These are phyloP conservation scores for Cyclotella sp. DNA, from an alignment of 108 stramenopile genomes.

Conservation along the genomic window DNA sequence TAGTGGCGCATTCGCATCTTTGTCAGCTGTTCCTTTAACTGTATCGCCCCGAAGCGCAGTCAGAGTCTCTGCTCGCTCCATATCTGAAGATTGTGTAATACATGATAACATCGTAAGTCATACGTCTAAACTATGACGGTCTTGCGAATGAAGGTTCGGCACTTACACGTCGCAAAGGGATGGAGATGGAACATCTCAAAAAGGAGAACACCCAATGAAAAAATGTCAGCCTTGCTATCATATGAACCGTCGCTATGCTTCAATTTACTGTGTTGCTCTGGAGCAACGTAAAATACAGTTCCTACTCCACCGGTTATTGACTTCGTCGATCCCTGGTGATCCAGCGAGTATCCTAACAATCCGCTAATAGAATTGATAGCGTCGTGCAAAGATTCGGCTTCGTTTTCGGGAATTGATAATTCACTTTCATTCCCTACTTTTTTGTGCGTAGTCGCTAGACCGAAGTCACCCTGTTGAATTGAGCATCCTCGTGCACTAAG, in stretches of 20 bases:
- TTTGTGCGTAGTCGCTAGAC: slow-evolving; percentile 59
- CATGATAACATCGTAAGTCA: slow-evolving; percentile 5
- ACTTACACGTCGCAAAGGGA: slow-evolving; percentile 61
- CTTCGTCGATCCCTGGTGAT: slow-evolving; percentile 40
- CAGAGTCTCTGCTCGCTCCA: slow-evolving; percentile 68
- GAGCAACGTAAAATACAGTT: slow-evolving; percentile 77
- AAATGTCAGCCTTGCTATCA: slow-evolving; percentile 84
- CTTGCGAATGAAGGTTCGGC: not conserved
- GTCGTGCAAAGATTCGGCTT: slow-evolving; percentile 57
- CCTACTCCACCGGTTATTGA: slow-evolving; percentile 86
- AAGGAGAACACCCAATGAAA: slow-evolving; percentile 72
- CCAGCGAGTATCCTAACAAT: slow-evolving; percentile 36
- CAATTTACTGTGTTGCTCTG: slow-evolving; percentile 57
- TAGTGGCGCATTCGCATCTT: slow-evolving; percentile 40
- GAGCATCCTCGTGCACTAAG: not conserved
- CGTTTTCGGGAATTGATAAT: slow-evolving; percentile 27
- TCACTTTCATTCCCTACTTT: not conserved
- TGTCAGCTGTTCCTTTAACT: slow-evolving; percentile 21
- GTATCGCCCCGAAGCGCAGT: slow-evolving; percentile 53
- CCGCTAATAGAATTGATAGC: slow-evolving; percentile 63
- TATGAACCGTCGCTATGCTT: slow-evolving; percentile 56
- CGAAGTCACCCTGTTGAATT: slow-evolving; percentile 81
- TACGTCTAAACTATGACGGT: not conserved
- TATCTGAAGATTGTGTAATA: slow-evolving; percentile 31
- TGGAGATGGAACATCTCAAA: slow-evolving; percentile 79